Evolutionary conservation across 2,329 filamentous ascomycete genomes (phyloP), one percentile per base, ranked within the genome.

Genomic region (Fusarium piperis): DNA sequence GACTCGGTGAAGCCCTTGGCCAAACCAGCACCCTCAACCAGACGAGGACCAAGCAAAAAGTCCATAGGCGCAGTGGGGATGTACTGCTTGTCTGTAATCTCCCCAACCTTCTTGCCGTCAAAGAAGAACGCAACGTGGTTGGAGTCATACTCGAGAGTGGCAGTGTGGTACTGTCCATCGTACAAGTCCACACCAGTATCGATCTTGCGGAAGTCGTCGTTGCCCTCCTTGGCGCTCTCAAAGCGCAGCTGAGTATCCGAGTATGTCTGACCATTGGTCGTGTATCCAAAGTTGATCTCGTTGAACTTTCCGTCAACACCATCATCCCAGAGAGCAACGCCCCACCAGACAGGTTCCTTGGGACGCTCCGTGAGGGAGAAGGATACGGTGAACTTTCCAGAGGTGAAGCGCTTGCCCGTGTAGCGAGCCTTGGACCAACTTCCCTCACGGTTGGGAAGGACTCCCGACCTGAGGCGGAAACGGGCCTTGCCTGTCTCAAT

Each of bases 261-360:
- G 56, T 58, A 64, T 9, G 48, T 63, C 38, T 70, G 46, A 16
- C 44, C 16, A 2, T 67, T 26, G 1, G 68, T 71, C 3, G 66
- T 72, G 52, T 72, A 73, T 13, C 71, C 71, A 65, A 73, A 73
- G 61, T 73, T 73, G 64, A 73, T 67, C 57, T 73, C 68, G 61
- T 70, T 73, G 61, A 66, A 70, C 32, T 68, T 39, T 5, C 44
- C 44, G n/a, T 36, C 36, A 1, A 59, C 56, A 4, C 61, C 69
- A 11, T 65, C 41, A 38, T 72, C 71, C 59, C 62, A 72, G 6
- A 73, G 64, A 0, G 71, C 71, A 12, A 73, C 51, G 2, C 71
- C 68, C 71, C 71, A 73, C 71, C 71, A 73, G n/a, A 72, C 64
- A 8, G 65, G 57, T 48, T 61, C 18, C 26, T 62, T 26, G 0